These are phyloP conservation scores for Sporobolomyces pararoseus DNA, from an alignment of 768 basidiomycete genomes.

Conservation along the genomic window DNA sequence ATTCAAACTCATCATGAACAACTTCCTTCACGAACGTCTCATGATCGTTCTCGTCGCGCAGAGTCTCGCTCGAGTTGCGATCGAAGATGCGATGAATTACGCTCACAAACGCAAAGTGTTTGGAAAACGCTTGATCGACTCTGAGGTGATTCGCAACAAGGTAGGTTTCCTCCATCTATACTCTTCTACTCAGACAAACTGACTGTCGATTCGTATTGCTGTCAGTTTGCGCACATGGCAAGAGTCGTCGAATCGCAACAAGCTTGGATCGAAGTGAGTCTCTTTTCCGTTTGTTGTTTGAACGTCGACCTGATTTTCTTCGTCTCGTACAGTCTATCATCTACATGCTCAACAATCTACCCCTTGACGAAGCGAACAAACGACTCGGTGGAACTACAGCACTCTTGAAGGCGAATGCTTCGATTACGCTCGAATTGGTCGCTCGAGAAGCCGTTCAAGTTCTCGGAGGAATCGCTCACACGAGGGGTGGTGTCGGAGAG, in stretches of 20 bases:
- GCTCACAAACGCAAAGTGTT: constrained; percentile 39
- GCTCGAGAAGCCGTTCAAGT: constrained; percentile 43
- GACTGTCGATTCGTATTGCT: neutral
- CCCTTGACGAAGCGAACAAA: constrained; percentile 32
- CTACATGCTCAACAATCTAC: constrained; percentile 36
- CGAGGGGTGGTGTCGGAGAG: constrained; percentile 41
- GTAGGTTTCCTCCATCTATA: neutral
- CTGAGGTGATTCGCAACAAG: constrained; percentile 45
- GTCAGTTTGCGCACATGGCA: constrained; percentile 42
- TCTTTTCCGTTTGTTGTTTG: too few species aligned
- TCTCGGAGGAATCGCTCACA: constrained; percentile 44
- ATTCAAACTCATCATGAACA: constrained; percentile 46
- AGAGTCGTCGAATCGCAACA: constrained; percentile 41
- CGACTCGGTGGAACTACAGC: constrained; percentile 43
- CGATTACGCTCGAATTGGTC: constrained; percentile 36
- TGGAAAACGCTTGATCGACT: constrained; percentile 39
- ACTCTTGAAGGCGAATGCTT: constrained; percentile 42
- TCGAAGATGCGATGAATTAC: constrained; percentile 43
- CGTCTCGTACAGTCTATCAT: constrained; percentile 23
- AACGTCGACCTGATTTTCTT: neutral
- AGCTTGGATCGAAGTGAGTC: constrained; percentile 44
- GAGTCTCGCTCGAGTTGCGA: constrained; percentile 39
- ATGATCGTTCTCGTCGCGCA: constrained; percentile 25
- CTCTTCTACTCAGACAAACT: neutral
- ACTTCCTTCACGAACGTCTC: constrained; percentile 25